These are phyloP conservation scores for Hura crepitans DNA, from an alignment of 441 rosid species.

Conservation along the genomic window DNA sequence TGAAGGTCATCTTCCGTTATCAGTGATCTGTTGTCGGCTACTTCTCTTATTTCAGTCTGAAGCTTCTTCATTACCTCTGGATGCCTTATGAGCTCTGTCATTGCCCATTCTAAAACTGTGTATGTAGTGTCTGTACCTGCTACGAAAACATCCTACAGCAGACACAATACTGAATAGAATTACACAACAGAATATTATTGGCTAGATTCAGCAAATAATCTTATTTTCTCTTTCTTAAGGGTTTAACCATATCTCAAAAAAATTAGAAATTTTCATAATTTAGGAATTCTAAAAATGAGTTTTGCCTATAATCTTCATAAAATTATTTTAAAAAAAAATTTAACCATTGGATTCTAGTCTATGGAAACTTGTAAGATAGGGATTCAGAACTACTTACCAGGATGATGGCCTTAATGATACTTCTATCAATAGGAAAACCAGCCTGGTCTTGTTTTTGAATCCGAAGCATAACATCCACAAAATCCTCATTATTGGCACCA, in stretches of 20 bases:
- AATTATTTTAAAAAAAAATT: too few relatives aligned
- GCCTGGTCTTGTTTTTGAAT: slow-evolving; percentile 25
- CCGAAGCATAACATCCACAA: slow-evolving; percentile 39
- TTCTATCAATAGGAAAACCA: slow-evolving; percentile 23
- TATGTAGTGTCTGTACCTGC: slow-evolving; percentile 46
- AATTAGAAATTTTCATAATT: too few relatives aligned
- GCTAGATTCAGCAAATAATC: too few relatives aligned
- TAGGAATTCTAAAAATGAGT: too few relatives aligned
- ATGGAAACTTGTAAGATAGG: too few relatives aligned
- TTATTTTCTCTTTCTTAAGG: too few relatives aligned
- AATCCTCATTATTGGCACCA: slow-evolving; percentile 16
- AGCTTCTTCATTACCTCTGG: slow-evolving; percentile 34
- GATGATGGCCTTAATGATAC: slow-evolving; percentile 9
- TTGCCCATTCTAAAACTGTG: slow-evolving; percentile 39
- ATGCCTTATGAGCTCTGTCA: slow-evolving; percentile 39
- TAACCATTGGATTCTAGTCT: too few relatives aligned
- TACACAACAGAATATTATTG: too few relatives aligned
- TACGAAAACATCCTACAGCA: slow-evolving; percentile 32
- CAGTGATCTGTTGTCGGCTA: slow-evolving; percentile 16
- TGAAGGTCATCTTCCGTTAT: slow-evolving; percentile 28
- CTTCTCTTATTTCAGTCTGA: slow-evolving; percentile 28
- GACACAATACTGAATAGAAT: too few relatives aligned
- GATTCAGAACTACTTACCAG: slow-evolving; percentile 6
- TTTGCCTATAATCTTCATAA: too few relatives aligned
- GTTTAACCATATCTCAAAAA: too few relatives aligned